Percentiles rank a stretch among this genome's conserved stretches.
Conservation (phyloP, 2,329 filamentous ascomycete genomes). For the Botryosphaeria agaves region DNA sequence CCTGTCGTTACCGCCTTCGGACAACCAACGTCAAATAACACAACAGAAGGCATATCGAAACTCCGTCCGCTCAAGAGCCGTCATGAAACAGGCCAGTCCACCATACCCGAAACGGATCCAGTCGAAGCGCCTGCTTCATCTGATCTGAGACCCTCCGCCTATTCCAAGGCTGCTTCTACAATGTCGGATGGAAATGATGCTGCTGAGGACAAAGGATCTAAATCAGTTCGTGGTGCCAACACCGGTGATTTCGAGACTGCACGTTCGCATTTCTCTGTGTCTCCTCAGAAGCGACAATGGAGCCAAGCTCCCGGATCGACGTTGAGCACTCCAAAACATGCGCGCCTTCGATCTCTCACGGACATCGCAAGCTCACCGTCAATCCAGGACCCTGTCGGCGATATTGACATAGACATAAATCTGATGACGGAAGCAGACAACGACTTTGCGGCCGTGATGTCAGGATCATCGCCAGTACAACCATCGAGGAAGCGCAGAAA, state of each 20-base stretch:
- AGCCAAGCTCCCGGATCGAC: slow-evolving; percentile 6
- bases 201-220: background rate
- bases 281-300: slow-evolving; percentile 6
- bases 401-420: slow-evolving; percentile 14
- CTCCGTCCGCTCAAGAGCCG: no score
- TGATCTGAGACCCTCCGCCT: background rate
- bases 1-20: no score
- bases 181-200: background rate
- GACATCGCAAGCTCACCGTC: slow-evolving; percentile 13
- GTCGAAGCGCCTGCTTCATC: slow-evolving; percentile 1
- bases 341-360: slow-evolving; percentile 12
- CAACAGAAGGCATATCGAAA: no score
- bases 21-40: no score
- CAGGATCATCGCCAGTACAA: slow-evolving; percentile 9
- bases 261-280: slow-evolving; percentile 17
- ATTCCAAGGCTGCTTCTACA: background rate
- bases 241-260: slow-evolving; percentile 17
- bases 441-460: slow-evolving; percentile 12
- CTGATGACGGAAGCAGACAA: slow-evolving; percentile 20
- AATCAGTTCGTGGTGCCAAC: slow-evolving; percentile 4
- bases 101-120: slow-evolving; percentile 15
- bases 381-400: slow-evolving; percentile 9
- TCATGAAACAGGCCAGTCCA: no score
- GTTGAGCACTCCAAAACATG: slow-evolving; percentile 10
- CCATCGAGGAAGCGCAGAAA: slow-evolving; percentile 15